phyloP scores from a whole-genome alignment of 345 rosid species.

The Toxicodendron radicans region DNA sequence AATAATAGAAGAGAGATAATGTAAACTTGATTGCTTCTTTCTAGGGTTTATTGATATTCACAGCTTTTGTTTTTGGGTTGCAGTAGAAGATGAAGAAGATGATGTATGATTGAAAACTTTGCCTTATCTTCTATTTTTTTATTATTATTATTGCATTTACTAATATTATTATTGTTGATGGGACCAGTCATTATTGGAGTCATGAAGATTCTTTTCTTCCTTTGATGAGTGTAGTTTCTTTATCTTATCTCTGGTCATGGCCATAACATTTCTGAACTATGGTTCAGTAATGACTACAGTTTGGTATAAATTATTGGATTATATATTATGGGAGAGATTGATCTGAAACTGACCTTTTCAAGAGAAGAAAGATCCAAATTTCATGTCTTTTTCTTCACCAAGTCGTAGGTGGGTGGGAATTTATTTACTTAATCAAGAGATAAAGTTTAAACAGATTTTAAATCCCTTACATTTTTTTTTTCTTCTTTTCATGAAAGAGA shows the following conservation, averaged over 20 bases:
- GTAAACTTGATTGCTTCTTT: slow-evolving; percentile 11
- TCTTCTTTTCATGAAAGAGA: slow-evolving; percentile 7
- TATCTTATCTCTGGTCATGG: not conserved
- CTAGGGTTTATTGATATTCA: too few species aligned
- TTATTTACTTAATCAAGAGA: not conserved
- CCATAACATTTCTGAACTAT: not conserved
- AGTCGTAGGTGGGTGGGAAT: slow-evolving; percentile 15
- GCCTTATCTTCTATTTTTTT: slow-evolving; percentile 3
- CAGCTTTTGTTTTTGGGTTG: not conserved
- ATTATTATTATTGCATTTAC: not conserved
- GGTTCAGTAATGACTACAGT: slow-evolving; percentile 12
- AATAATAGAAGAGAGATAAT: too few species aligned
- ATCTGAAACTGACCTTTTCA: slow-evolving; percentile 13
- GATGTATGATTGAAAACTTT: slow-evolving; percentile 27
- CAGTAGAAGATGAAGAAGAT: slow-evolving; percentile 1
- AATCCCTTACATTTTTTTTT: not conserved
- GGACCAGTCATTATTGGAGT: slow-evolving; percentile 17
- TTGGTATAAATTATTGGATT: not conserved
- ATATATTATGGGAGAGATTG: not conserved
- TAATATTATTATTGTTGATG: slow-evolving; percentile 10
- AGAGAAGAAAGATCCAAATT: slow-evolving; percentile 10
- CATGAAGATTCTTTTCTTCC: slow-evolving; percentile 14
- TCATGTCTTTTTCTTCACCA: slow-evolving; percentile 14
- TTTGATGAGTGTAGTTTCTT: not conserved
- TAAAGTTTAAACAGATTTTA: not conserved